Conservation (phyloP, 1,139 yeast species). For the Protomyces lactucae-debilis region DNA sequence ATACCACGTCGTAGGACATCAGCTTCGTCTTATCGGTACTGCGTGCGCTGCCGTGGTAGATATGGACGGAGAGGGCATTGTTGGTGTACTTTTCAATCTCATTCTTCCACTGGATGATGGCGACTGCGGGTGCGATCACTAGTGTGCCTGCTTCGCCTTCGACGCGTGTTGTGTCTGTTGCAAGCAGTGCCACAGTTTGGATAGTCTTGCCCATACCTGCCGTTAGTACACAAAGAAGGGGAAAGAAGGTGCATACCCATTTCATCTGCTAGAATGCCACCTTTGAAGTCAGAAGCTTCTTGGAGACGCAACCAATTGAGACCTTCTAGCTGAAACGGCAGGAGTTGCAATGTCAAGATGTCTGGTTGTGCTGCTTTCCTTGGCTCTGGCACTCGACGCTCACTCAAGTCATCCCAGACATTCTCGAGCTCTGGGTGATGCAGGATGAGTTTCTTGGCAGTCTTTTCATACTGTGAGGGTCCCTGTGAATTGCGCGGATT, state of each 20-base stretch:
- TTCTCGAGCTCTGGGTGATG: conserved; percentile 72
- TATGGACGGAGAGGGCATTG: conserved; percentile 58
- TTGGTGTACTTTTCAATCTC: conserved; percentile 83
- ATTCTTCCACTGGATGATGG: conserved; percentile 94
- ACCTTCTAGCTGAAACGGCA: conserved; percentile 94
- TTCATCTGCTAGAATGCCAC: conserved; percentile 97
- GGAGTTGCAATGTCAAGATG: conserved; percentile 64
- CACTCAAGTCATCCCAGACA: conserved; percentile 62
- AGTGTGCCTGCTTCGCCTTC: conserved; percentile 56
- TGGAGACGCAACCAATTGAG: conserved; percentile 80
- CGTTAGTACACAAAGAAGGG: not conserved
- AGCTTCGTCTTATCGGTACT: conserved; percentile 50
- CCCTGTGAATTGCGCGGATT: not conserved
- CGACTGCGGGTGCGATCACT: conserved; percentile 96
- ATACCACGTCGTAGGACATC: conserved; percentile 65
- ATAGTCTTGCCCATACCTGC: conserved; percentile 87
- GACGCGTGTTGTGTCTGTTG: conserved; percentile 49
- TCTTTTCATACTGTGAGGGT: conserved; percentile 20
- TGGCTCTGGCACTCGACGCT: conserved; percentile 49
- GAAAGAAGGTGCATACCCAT: conserved; percentile 55
- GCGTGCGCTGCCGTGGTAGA: conserved; percentile 80
- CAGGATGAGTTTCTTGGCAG: conserved; percentile 46
- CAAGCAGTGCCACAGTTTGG: conserved; percentile 82
- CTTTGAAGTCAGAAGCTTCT: conserved; percentile 65
- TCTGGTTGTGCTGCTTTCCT: conserved; percentile 70